A percentile compares a stretch with the other conserved stretches of the same genome.
These are phyloP conservation scores for Jatropha podagrica DNA, from an alignment of 441 rosid genomes.

Conservation along the genomic window DNA sequence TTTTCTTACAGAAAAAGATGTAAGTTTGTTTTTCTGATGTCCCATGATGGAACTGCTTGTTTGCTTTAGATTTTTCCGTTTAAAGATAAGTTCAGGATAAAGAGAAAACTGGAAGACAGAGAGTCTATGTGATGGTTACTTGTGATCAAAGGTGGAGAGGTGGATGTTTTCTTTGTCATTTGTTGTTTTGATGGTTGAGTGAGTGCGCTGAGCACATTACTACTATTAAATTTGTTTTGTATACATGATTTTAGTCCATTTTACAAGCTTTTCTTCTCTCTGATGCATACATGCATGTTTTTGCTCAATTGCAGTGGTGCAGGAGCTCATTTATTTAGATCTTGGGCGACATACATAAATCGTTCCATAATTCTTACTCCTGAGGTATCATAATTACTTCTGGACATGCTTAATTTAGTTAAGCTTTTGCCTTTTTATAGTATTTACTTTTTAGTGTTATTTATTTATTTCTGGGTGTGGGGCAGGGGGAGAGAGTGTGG, in stretches of 20 bases:
- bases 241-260: neutral
- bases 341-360: constrained; percentile 80
- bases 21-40: too few species aligned
- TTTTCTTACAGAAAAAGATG: too few species aligned
- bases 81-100: too few species aligned
- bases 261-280: neutral
- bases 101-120: too few species aligned
- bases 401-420: neutral
- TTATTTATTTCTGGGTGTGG: too few species aligned
- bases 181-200: neutral
- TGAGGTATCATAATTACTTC: constrained; percentile 53
- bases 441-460: neutral
- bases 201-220: neutral
- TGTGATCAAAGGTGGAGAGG: neutral
- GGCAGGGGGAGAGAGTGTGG: neutral
- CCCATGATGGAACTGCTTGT: too few species aligned
- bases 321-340: constrained; percentile 92
- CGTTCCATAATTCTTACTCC: constrained; percentile 92
- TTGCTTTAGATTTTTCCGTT: too few species aligned
- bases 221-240: neutral
- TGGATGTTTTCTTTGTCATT: neutral
- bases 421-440: neutral
- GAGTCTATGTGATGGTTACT: neutral
- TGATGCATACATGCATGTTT: neutral
- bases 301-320: constrained; percentile 58